phyloP scores from a whole-genome alignment of 2,329 filamentous ascomycete species.

The Plectosphaerella plurivora region DNA sequence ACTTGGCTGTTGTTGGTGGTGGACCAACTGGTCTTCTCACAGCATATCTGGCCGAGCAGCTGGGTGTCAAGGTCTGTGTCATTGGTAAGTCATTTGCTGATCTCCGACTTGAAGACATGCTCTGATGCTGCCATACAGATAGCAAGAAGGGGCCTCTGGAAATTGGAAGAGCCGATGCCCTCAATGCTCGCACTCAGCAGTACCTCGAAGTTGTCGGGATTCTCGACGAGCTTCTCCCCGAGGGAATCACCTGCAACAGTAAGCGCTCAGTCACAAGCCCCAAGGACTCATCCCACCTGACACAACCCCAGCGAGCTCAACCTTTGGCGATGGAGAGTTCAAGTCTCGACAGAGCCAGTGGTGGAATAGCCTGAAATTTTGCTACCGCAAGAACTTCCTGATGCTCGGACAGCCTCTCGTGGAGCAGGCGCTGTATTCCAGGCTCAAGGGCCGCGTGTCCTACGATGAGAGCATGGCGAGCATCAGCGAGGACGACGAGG shows the following conservation, averaged over 20 bases:
- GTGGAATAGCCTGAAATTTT: conserved; percentile 41
- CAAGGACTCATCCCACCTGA: neutral
- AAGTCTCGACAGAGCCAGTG: conserved; percentile 41
- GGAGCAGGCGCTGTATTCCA: conserved; percentile 30
- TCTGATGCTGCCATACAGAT: conserved; percentile 20
- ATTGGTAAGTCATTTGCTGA: conserved; percentile 21
- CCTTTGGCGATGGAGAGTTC: conserved; percentile 40
- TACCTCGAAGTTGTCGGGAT: conserved; percentile 40
- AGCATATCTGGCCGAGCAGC: conserved; percentile 34
- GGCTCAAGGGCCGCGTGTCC: conserved; percentile 25
- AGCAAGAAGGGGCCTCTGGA: conserved; percentile 31
- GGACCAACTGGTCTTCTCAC: conserved; percentile 42
- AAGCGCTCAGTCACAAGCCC: conserved; percentile 11
- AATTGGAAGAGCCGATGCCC: conserved; percentile 40
- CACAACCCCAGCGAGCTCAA: conserved; percentile 35
- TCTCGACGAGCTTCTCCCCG: conserved; percentile 32
- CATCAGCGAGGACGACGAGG: conserved; percentile 19
- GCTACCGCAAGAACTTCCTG: conserved; percentile 41
- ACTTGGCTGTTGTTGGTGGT: conserved; percentile 33
- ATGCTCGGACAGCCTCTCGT: conserved; percentile 46
- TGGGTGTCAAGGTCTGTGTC: conserved; percentile 35
- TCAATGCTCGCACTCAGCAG: conserved; percentile 45
- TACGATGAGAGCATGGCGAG: conserved; percentile 31
- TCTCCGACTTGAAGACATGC: neutral
- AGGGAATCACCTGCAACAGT: conserved; percentile 46